These are phyloP conservation scores for Hygrophila difformis DNA, from an alignment of 257 asterid species.

Conservation along the genomic window DNA sequence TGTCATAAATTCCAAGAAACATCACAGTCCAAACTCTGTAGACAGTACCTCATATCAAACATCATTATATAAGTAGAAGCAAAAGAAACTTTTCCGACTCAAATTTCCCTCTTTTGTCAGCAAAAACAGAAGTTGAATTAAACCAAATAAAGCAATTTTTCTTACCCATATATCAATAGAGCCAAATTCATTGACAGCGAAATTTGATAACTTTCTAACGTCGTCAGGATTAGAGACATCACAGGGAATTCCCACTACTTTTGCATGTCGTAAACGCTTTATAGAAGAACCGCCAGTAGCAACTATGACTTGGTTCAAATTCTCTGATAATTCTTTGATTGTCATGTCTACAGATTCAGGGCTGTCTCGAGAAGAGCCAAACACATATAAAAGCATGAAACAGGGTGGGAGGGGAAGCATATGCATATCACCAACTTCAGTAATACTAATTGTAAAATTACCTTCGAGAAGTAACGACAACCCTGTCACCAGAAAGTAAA, in stretches of 20 bases:
- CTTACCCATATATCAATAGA: slow-evolving; percentile 80
- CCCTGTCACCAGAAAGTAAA: slow-evolving; percentile 91
- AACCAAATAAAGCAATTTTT: slow-evolving; percentile 10
- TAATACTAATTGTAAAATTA: slow-evolving; percentile 22
- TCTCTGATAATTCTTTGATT: slow-evolving; percentile 66
- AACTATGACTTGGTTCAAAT: slow-evolving; percentile 45
- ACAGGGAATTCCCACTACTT: slow-evolving; percentile 76
- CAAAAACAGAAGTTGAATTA: too few species aligned
- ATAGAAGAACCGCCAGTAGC: slow-evolving; percentile 40
- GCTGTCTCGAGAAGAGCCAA: slow-evolving; percentile 41
- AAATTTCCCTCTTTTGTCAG: too few species aligned
- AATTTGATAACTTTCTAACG: slow-evolving; percentile 57
- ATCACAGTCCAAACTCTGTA: not conserved
- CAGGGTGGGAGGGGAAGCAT: not conserved
- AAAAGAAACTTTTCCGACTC: too few species aligned
- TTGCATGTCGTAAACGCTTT: slow-evolving; percentile 45
- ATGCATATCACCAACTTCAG: slow-evolving; percentile 13
- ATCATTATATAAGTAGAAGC: too few species aligned
- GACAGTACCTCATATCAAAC: not conserved
- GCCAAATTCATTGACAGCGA: slow-evolving; percentile 67
- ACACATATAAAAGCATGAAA: slow-evolving; percentile 17
- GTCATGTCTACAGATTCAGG: slow-evolving; percentile 71
- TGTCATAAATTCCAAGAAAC: slow-evolving; percentile 3
- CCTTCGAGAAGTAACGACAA: slow-evolving; percentile 86
- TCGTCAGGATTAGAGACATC: slow-evolving; percentile 92